Evolutionary conservation across 306 rosid species (phyloP).

Genomic region (Castanea sativa): DNA sequence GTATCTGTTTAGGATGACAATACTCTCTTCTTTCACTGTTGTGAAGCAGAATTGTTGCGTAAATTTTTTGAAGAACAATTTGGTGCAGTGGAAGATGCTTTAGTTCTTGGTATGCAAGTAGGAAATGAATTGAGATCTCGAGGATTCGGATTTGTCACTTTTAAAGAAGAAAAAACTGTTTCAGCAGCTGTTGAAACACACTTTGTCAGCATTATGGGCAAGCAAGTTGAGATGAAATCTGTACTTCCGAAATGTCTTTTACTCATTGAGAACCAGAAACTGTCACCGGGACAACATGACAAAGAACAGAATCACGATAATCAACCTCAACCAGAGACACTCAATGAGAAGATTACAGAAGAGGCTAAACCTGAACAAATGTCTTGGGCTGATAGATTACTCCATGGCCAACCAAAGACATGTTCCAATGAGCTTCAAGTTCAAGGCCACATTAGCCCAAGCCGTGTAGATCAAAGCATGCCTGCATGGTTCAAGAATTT

Average conservation of each 20-base stretch:
- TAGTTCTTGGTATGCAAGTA: constrained; percentile 25
- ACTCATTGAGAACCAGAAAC: constrained; percentile 8
- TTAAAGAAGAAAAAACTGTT: constrained; percentile 36
- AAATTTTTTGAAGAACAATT: constrained; percentile 37
- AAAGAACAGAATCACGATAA: not conserved
- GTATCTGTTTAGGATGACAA: not conserved
- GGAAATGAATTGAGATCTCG: constrained; percentile 31
- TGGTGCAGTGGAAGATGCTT: constrained; percentile 37
- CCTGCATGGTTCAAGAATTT: constrained; percentile 39
- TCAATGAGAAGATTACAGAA: constrained; percentile 12
- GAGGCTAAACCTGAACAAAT: constrained; percentile 12
- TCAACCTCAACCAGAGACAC: constrained; percentile 8
- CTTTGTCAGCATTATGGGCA: constrained; percentile 25
- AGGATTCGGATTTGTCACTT: constrained; percentile 42
- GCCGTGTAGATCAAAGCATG: constrained; percentile 3
- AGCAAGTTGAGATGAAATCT: constrained; percentile 38
- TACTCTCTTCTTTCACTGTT: not conserved
- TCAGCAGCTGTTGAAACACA: constrained; percentile 30
- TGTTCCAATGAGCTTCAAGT: constrained; percentile 14
- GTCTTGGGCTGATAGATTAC: constrained; percentile 21
- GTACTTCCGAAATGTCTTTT: constrained; percentile 15
- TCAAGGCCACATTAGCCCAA: not conserved
- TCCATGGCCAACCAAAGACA: constrained; percentile 2
- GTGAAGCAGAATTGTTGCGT: constrained; percentile 22
- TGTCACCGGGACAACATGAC: constrained; percentile 10